phyloP scores from a whole-genome alignment of 2,329 filamentous ascomycete genomes.

The Fusarium tricinctum region DNA sequence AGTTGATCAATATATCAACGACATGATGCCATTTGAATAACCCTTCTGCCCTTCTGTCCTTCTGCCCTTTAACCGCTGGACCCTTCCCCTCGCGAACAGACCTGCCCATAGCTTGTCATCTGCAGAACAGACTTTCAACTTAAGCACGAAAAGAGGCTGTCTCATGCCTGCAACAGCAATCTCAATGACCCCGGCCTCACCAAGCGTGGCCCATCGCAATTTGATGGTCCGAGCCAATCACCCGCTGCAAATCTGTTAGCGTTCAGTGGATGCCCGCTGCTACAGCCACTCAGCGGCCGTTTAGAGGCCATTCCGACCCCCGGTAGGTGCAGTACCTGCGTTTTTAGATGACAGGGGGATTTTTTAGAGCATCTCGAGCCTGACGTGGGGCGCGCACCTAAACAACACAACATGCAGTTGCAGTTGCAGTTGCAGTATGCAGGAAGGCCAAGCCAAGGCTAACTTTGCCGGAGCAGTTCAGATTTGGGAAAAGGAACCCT shows the following conservation, averaged over 20 bases:
- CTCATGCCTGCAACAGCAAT: slow-evolving; percentile 49
- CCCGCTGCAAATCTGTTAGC: slow-evolving; percentile 15
- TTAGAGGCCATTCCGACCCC: slow-evolving; percentile 9
- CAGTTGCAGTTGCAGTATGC: slow-evolving; percentile 5
- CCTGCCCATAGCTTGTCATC: neutral
- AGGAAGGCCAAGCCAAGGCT: neutral
- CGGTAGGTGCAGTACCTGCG: slow-evolving; percentile 41
- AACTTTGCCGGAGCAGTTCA: neutral
- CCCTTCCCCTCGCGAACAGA: slow-evolving; percentile 11
- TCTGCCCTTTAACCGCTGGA: slow-evolving; percentile 1
- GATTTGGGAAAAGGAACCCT: neutral
- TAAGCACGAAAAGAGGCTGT: slow-evolving; percentile 37
- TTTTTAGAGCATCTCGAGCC: slow-evolving; percentile 1
- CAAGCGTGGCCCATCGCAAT: slow-evolving; percentile 48
- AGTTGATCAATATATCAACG: slow-evolving; percentile 4
- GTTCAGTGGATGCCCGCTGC: slow-evolving; percentile 28
- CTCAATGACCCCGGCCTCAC: slow-evolving; percentile 45
- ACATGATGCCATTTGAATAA: slow-evolving; percentile 26
- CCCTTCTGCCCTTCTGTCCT: neutral
- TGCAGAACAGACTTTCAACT: slow-evolving; percentile 18
- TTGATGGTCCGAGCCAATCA: slow-evolving; percentile 43
- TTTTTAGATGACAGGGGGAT: slow-evolving; percentile 29
- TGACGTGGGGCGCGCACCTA: slow-evolving; percentile 23
- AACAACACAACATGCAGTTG: slow-evolving; percentile 31
- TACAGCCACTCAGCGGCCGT: slow-evolving; percentile 41